Evolutionary conservation across 352 stramenopile genomes (phyloP), one percentile per base, ranked within the genome.

Genomic region (Albugo candida): DNA sequence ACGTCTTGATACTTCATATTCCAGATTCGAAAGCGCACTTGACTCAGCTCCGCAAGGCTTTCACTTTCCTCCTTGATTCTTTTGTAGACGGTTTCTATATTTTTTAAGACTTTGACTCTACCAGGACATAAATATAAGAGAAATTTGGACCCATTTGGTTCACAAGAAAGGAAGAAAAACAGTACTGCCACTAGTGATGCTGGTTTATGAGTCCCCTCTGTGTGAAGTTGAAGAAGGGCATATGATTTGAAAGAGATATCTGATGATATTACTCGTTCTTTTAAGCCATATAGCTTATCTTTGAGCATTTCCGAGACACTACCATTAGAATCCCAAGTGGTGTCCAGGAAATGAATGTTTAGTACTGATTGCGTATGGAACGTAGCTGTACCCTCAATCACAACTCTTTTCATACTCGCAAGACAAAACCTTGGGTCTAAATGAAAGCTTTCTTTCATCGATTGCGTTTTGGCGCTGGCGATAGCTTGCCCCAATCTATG

Each of bases 101-200:
- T 73, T 45, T 72, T 79, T 8, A 82, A 61, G 34, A 83, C 57
- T 47, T 86, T 86, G 16, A 83, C 61, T 13, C 68, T 59, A 2
- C 70, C 73, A 27, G 73, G 73, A 36, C 61, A 78, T 0, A 74
- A 56, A 19, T 81, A 86, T 12, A 86, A 19, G 35, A 86, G 41
- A 39, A 65, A 65, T 52, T 43, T 54, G 48, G 49, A 18, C 3
- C 24, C 8, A 8, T 31, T 31, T 31, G 24, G 3, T 31, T 31
- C 24, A 8, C 24, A 10, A 10, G 24, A 31, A 8, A 31, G 24
- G 8, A 31, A 31, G 24, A 31, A 31, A 31, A 31, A 31, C 8
- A 31, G 24, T 31, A 31, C 24, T 31, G 8, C 24, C 24, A 31
- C 8, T 8, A 31, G 8, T 31, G 24, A 31, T 31, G 24, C 24